Evolutionary conservation across 345 rosid species (phyloP).

Genomic region (Microthlaspi erraticum): DNA sequence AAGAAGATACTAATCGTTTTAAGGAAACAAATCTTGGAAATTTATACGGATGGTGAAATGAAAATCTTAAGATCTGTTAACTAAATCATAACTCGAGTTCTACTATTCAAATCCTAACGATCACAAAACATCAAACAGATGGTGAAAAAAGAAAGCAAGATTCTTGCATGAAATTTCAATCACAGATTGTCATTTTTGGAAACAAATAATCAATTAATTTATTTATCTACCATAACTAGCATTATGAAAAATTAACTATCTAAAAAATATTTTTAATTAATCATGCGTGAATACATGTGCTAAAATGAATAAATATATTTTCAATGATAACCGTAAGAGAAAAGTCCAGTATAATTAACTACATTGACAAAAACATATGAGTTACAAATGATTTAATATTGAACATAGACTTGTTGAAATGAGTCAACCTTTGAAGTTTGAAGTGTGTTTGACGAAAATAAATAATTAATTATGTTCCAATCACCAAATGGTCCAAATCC

Average conservation of each 20-base stretch:
- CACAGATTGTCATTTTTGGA: too few species aligned
- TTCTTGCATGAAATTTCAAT: too few species aligned
- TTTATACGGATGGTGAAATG: too few species aligned
- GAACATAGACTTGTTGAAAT: background rate
- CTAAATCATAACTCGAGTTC: too few species aligned
- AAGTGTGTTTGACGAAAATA: constrained; percentile 9
- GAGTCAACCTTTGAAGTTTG: constrained; percentile 34
- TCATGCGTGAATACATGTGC: background rate
- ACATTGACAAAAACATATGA: background rate
- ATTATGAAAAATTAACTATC: background rate
- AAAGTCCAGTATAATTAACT: background rate
- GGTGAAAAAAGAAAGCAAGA: too few species aligned
- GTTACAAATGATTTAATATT: background rate
- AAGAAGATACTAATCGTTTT: background rate
- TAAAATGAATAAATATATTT: background rate
- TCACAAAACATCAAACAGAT: too few species aligned
- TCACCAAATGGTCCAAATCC: constrained; percentile 7
- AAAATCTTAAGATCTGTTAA: too few species aligned
- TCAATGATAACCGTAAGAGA: background rate
- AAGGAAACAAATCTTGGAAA: background rate
- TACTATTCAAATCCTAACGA: too few species aligned
- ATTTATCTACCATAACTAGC: background rate
- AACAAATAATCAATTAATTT: too few species aligned
- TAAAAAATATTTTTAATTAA: background rate
- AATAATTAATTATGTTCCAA: constrained; percentile 3